Evolutionary conservation across 148 eudicot species (phyloP).

Genomic region (Silene latifolia): DNA sequence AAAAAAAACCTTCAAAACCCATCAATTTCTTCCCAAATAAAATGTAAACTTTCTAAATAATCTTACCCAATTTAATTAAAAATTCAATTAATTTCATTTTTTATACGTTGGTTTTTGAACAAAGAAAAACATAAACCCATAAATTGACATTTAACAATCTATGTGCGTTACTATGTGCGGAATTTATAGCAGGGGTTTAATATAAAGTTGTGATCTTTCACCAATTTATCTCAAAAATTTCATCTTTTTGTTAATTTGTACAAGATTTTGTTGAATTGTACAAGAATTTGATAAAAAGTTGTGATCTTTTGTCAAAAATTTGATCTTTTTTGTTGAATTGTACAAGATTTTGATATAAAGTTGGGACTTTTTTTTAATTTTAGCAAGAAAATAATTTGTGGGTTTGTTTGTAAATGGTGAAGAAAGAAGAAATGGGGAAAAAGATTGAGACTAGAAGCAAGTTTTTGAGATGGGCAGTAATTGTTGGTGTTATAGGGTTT

Average conservation of each 20-base stretch:
- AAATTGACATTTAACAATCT: neutral
- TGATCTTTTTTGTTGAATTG: neutral
- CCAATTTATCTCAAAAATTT: neutral
- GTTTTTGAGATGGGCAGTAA: conserved; percentile 32
- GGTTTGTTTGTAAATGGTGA: conserved; percentile 12
- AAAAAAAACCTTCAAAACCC: neutral
- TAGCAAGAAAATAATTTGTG: neutral
- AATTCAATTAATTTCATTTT: neutral
- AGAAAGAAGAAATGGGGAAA: conserved; percentile 26
- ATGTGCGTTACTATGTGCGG: conserved; percentile 8
- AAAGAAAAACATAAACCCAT: conserved; percentile 7
- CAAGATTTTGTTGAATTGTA: neutral
- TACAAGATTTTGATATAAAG: neutral
- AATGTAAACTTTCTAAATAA: neutral
- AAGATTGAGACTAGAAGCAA: conserved; percentile 16
- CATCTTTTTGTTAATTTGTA: neutral
- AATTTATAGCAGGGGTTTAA: neutral
- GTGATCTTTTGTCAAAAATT: too few relatives aligned
- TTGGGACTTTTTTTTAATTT: conserved; percentile 1
- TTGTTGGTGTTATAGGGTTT: conserved; percentile 42
- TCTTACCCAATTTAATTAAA: neutral
- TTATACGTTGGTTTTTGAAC: neutral
- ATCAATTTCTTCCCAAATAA: neutral
- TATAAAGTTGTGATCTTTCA: neutral
- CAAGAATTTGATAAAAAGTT: neutral